Base-by-base conservation (phyloP, 1,284 basidiomycete species). In the Fomitopsis pinicola region DNA sequence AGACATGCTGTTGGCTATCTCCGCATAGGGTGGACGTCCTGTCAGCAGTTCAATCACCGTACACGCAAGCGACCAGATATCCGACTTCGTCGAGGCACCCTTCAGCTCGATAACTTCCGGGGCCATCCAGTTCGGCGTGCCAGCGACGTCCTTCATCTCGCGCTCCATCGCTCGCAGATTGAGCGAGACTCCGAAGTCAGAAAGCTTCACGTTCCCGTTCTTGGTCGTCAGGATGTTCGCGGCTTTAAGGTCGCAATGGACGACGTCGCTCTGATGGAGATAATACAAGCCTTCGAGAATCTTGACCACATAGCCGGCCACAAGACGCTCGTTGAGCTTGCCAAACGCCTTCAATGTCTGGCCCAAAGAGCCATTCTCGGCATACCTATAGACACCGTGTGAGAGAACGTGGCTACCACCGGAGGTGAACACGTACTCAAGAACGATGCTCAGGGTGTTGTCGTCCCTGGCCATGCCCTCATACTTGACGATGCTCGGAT, bases 101-200 rank as follows among this genome's bases (percentile, higher is more conserved):
- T 83, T 91, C 68, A 85, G 84, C 73, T 95, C 91, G 66, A 98
- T 98, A 55, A 91, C 92, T 74, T 98, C 95, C 1, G 96, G 95
- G 3, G 95, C 95, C 95, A 98, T 98, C 95, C 95, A 98, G 70
- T 98, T 97, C 3, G 95, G 95, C 5, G 95, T 98, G 12, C 95
- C 96, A 5, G 94, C 92, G 12, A 96, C 91, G 68, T 91, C 87
- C 73, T 94, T 91, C 70, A 87, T 87, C 74, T 94, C 93, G 55
- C 91, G 81, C 67, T 95, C 95, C 81, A 98, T 88, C 0, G 96
- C 97, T 68, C 97, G 93, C 76, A 99, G 89, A 64, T 97, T 98
- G 57, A 98, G 91, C n/a, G 96, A 98, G 14, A 99, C 93, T 62
- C 97, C 97, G 76, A 99, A 98, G 76, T 99, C 97, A 38, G 97